Evolutionary conservation across 2,329 filamentous ascomycete genomes (phyloP).

Genomic region (Diplodia corticola): DNA sequence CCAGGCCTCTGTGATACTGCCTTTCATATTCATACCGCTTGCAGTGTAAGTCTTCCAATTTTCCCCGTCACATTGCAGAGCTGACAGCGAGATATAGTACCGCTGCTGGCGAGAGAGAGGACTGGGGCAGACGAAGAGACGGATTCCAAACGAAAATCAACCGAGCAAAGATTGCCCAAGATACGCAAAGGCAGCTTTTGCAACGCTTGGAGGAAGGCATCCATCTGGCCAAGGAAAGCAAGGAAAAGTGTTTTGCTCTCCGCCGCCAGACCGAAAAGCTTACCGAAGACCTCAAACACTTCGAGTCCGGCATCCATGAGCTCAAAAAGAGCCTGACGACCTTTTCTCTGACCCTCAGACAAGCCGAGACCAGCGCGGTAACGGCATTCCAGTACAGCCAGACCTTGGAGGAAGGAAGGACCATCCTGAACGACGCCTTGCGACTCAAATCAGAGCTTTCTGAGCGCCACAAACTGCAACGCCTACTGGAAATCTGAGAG

Average conservation of each 20-base stretch:
- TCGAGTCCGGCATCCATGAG: slow-evolving; percentile 1
- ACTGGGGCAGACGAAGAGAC: not conserved
- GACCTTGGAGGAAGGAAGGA: slow-evolving; percentile 9
- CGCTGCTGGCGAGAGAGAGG: not conserved
- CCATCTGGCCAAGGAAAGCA: not conserved
- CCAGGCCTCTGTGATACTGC: not conserved
- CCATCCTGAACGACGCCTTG: slow-evolving; percentile 6
- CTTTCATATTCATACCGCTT: slow-evolving; percentile 6
- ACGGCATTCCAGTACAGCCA: slow-evolving; percentile 17
- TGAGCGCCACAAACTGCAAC: not conserved
- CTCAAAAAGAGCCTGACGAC: slow-evolving; percentile 3
- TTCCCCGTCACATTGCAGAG: too few species aligned
- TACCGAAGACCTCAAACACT: not conserved
- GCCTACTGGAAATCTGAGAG: not conserved
- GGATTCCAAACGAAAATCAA: slow-evolving; percentile 5
- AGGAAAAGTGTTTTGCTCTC: not conserved
- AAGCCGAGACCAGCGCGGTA: slow-evolving; percentile 5
- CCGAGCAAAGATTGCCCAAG: not conserved
- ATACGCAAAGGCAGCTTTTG: not conserved
- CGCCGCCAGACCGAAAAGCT: not conserved
- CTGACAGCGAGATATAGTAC: not conserved
- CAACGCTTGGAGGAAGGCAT: not conserved
- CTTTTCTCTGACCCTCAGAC: not conserved
- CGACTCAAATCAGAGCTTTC: not conserved
- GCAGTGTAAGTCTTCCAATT: not conserved